Conservation (phyloP, 495 filamentous ascomycete genomes). For the Viridothelium virens region DNA sequence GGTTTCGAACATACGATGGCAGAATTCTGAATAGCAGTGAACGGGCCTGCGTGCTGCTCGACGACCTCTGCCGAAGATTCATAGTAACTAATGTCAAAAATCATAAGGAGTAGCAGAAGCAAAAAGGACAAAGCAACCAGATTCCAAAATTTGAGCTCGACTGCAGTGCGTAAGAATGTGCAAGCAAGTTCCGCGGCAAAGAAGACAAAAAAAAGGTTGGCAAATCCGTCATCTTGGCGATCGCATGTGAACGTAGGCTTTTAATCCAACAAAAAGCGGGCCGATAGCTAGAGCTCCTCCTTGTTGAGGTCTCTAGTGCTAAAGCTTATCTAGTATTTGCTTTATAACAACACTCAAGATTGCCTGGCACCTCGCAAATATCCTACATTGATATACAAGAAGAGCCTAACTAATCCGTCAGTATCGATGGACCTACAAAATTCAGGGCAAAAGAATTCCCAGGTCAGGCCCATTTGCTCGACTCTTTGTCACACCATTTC, state of each 20-base stretch:
- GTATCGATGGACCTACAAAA: neutral
- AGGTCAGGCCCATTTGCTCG: slow-evolving; percentile 3
- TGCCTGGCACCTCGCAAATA: too few species aligned
- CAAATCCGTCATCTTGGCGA: neutral
- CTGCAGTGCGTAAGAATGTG: neutral
- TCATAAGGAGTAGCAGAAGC: too few species aligned
- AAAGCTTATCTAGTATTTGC: neutral
- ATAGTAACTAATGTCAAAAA: neutral
- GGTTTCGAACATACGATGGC: slow-evolving; percentile 25
- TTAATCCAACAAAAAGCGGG: neutral
- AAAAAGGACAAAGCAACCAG: neutral
- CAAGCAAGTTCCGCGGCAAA: neutral
- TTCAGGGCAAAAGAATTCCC: neutral
- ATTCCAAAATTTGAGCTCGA: neutral
- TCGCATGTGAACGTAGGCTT: neutral
- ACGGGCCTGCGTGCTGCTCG: too few species aligned
- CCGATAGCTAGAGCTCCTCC: neutral
- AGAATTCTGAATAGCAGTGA: slow-evolving; percentile 16
- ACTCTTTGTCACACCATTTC: slow-evolving; percentile 32
- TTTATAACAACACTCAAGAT: too few species aligned
- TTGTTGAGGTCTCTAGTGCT: slow-evolving; percentile 5
- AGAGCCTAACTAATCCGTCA: too few species aligned
- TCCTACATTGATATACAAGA: too few species aligned
- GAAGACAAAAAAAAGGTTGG: neutral
- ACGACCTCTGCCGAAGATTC: too few species aligned